These are phyloP conservation scores for Spinellus fusiger DNA, from an alignment of 192 early-diverging fungal genomes.

Conservation along the genomic window DNA sequence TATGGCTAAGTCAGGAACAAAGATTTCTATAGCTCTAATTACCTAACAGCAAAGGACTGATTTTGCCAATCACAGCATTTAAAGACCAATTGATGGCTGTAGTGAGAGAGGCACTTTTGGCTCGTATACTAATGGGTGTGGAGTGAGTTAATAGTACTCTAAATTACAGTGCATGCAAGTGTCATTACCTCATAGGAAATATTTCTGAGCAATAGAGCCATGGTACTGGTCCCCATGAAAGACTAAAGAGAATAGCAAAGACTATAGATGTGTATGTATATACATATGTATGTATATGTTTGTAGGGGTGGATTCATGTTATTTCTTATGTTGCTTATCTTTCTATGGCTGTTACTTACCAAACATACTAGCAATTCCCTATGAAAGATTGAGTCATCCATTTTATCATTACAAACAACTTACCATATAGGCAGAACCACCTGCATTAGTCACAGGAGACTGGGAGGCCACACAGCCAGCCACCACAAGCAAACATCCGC, in stretches of 20 bases:
- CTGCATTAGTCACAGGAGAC: not conserved
- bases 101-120: conserved; percentile 56
- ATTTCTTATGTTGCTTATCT: too few relatives aligned
- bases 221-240: conserved; percentile 73
- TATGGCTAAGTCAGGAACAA: not conserved
- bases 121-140: conserved; percentile 50
- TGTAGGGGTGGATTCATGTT: not conserved
- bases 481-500: conserved; percentile 15
- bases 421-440: conserved; percentile 1
- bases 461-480: conserved; percentile 2
- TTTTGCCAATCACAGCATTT: conserved; percentile 52
- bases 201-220: conserved; percentile 75
- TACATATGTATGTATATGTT: not conserved
- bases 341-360: conserved; percentile 4
- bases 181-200: conserved; percentile 50
- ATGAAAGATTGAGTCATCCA: not conserved
- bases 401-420: not conserved
- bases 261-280: not conserved
- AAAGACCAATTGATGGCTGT: conserved; percentile 66
- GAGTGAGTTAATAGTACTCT: not conserved
- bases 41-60: conserved; percentile 38
- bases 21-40: not conserved
- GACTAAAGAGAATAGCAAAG: conserved; percentile 54
- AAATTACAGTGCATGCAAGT: not conserved
- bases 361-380: conserved; percentile 12